Base-by-base conservation (phyloP, 2,329 filamentous ascomycete species). In the Xylariaceae sp. region DNA sequence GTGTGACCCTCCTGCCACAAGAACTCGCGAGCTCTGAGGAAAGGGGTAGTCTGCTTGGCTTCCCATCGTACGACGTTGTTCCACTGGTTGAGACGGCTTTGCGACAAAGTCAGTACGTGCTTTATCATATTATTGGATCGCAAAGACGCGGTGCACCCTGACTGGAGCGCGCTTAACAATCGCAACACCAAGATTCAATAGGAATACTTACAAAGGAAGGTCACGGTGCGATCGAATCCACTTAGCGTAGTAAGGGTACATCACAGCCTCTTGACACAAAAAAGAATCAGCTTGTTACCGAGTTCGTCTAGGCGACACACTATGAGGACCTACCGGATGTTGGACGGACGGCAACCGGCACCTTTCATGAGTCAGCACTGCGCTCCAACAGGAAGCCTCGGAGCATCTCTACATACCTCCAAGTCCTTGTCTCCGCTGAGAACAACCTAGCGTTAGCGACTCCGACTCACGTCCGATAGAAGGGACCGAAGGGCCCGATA, bases 1-100 rank as follows among this genome's bases (percentile, higher is more conserved):
- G 82, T 85, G 78, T 97, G 94, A 23, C 92, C 92, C 78, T 99
- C 94, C 75, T 99, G 94, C 94, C 94, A 99, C 66, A 97, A 77
- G 76, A 99, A 99, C 75, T 99, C 94, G 74, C 95, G 83, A 51
- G 93, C 93, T 69, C 93, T 83, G 59, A 99, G 82, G 80, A 97
- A 97, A 45, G 85, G 85, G n/a, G 84, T 87, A 23, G 84, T 87
- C 74, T 96, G 91, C 81, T 97, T 97, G 73, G 96, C 95, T 77
- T 97, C 94, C 94, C 94, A 97, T 69, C 93, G 86, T 53, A 97
- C 82, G 65, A 84, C 82, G 11, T 88, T 96, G 82, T 97, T 97
- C 94, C 94, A 99, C 76, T 99, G 94, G 79, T 97, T 97, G 66
- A 97, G 82, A 71, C 91, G 88, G 67, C 57, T 59, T 37, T 55